Evolutionary conservation across 2,329 filamentous ascomycete genomes (phyloP).

Genomic region (Zasmidium angulare): DNA sequence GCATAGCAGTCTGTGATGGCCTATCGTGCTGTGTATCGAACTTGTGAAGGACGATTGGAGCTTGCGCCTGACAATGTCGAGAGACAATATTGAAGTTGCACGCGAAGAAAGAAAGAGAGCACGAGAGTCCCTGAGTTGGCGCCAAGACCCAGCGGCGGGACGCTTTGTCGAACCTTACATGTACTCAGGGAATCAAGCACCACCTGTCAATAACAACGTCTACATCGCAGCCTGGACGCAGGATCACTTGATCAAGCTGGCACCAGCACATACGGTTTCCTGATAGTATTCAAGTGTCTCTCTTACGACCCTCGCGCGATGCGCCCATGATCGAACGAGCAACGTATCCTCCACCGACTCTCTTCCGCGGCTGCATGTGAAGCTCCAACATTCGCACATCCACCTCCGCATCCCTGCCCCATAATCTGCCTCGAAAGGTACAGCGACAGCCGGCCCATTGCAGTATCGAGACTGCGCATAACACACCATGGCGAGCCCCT

Average conservation of each 20-base stretch:
- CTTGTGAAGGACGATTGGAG: too few relatives aligned
- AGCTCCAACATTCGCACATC: conserved; percentile 1
- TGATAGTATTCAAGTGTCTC: background rate
- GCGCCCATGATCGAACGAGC: background rate
- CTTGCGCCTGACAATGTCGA: too few relatives aligned
- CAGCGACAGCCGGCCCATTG: background rate
- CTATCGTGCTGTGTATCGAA: too few relatives aligned
- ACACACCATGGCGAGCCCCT: conserved; percentile 18
- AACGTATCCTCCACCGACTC: background rate
- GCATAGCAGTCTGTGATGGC: too few relatives aligned
- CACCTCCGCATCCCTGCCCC: background rate
- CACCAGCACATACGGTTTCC: background rate
- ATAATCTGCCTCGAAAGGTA: background rate
- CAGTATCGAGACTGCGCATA: background rate
- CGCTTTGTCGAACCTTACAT: background rate
- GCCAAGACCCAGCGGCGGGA: background rate
- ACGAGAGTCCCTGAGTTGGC: background rate
- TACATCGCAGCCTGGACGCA: background rate
- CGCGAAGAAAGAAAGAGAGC: too few relatives aligned
- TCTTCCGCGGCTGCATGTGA: conserved; percentile 3
- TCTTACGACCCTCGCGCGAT: background rate
- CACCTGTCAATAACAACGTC: background rate
- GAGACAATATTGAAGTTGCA: too few relatives aligned
- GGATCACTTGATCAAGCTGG: background rate
- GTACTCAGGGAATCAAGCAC: background rate